A percentile compares a stretch with the other conserved stretches of the same genome.
Evolutionary conservation across 1,139 yeast species (phyloP).

Genomic region (Candida sanyaensis): DNA sequence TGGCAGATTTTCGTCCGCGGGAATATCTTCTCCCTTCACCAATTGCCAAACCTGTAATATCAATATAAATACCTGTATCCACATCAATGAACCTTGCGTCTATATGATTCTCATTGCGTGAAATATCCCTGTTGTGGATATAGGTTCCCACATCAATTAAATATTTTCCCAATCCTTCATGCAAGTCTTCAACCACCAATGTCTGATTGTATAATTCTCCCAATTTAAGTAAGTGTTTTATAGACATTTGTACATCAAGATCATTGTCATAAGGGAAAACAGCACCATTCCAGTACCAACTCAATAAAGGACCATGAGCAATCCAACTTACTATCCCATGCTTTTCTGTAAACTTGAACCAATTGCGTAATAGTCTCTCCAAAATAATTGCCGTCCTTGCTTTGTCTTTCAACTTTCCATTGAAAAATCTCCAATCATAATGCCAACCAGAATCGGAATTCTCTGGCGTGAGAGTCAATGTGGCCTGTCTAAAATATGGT

Average conservation of each 20-base stretch:
- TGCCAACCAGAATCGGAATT: slow-evolving; percentile 20
- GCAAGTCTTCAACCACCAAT: slow-evolving; percentile 47
- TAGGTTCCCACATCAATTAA: slow-evolving; percentile 54
- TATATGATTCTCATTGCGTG: slow-evolving; percentile 49
- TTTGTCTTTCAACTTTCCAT: slow-evolving; percentile 25
- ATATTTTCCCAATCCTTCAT: slow-evolving; percentile 45
- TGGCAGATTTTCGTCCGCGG: slow-evolving; percentile 11
- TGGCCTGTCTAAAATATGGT: slow-evolving; percentile 26
- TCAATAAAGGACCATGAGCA: slow-evolving; percentile 61
- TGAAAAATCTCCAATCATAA: slow-evolving; percentile 29
- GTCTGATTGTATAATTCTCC: slow-evolving; percentile 49
- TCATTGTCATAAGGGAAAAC: slow-evolving; percentile 67
- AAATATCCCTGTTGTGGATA: slow-evolving; percentile 33
- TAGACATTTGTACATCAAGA: slow-evolving; percentile 56
- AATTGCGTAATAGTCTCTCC: slow-evolving; percentile 46
- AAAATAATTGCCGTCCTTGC: slow-evolving; percentile 23
- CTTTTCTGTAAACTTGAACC: slow-evolving; percentile 52
- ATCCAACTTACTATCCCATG: slow-evolving; percentile 52
- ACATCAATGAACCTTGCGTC: slow-evolving; percentile 65
- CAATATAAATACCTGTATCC: slow-evolving; percentile 57
- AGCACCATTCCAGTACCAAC: slow-evolving; percentile 64
- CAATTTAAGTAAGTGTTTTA: slow-evolving; percentile 39
- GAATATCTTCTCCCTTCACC: slow-evolving; percentile 23
- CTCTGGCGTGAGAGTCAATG: slow-evolving; percentile 10
- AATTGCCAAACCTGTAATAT: slow-evolving; percentile 52